A percentile compares a stretch with the other conserved stretches of the same genome.
Evolutionary conservation across 495 filamentous ascomycete genomes (phyloP).

Genomic region (Neurospora cerealis): DNA sequence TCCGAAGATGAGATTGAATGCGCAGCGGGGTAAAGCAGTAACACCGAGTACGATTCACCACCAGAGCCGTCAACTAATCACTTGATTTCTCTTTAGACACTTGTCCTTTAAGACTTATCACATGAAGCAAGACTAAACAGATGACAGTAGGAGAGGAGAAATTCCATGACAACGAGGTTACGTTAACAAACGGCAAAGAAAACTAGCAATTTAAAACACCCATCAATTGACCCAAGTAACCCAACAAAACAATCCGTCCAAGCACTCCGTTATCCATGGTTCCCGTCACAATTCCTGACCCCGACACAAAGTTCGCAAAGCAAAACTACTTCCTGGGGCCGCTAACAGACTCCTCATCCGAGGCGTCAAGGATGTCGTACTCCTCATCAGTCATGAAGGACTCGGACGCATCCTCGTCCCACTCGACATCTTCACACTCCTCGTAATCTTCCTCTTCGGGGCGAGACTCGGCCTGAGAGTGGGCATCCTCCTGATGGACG

Average conservation of each 20-base stretch:
- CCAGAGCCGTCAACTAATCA: neutral
- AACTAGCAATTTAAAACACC: neutral
- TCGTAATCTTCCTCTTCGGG: conserved; percentile 54
- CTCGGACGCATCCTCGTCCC: conserved; percentile 48
- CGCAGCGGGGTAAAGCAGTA: neutral
- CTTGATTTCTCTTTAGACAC: neutral
- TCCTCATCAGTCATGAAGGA: conserved; percentile 94
- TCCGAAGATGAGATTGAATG: neutral
- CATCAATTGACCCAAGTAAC: neutral
- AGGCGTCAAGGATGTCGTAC: conserved; percentile 92
- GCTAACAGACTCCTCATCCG: conserved; percentile 70
- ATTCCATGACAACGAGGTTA: neutral
- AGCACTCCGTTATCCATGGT: conserved; percentile 8
- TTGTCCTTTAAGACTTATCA: neutral
- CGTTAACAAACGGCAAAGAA: neutral
- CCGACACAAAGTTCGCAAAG: neutral
- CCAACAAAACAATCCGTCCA: neutral
- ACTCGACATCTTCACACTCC: conserved; percentile 46
- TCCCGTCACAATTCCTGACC: conserved; percentile 4
- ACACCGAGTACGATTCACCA: neutral
- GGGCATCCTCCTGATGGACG: conserved; percentile 48
- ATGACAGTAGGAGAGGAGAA: neutral
- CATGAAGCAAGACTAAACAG: neutral
- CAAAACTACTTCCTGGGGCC: neutral
- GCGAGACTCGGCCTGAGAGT: conserved; percentile 16